Conservation (phyloP, 2,329 filamentous ascomycete genomes). For the Samsoniella hepiali region DNA sequence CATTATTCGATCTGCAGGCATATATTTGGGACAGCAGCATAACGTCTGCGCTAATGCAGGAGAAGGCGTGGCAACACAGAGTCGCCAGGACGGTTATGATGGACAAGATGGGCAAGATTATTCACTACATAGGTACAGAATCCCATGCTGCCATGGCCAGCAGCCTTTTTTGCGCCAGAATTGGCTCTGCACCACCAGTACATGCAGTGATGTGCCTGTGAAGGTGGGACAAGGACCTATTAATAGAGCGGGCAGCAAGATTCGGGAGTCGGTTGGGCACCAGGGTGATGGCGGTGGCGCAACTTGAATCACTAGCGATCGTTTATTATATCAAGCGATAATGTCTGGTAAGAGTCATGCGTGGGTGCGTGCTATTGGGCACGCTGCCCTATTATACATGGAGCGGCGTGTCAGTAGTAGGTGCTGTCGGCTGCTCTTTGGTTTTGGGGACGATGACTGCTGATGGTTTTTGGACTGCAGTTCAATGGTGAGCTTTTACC, state of each 20-base stretch:
- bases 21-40: not conserved
- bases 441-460: not conserved
- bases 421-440: not conserved
- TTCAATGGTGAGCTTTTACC: too few relatives aligned
- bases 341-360: not conserved
- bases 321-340: not conserved
- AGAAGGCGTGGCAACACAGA: not conserved
- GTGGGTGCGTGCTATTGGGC: not conserved
- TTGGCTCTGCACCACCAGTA: too few relatives aligned
- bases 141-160: not conserved
- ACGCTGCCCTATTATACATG: not conserved
- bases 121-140: not conserved
- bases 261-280: not conserved
- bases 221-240: not conserved
- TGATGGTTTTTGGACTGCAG: too few relatives aligned
- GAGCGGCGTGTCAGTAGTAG: not conserved
- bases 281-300: not conserved
- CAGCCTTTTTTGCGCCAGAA: not conserved
- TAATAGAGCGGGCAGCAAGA: slow-evolving; percentile 5
- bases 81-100: not conserved
- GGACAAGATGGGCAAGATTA: not conserved
- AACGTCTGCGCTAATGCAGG: not conserved
- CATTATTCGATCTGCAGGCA: slow-evolving; percentile 3
- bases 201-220: not conserved
- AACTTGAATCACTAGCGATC: slow-evolving; percentile 3